phyloP scores from a whole-genome alignment of 305 asterid species.

The Fraxinus paxiana region DNA sequence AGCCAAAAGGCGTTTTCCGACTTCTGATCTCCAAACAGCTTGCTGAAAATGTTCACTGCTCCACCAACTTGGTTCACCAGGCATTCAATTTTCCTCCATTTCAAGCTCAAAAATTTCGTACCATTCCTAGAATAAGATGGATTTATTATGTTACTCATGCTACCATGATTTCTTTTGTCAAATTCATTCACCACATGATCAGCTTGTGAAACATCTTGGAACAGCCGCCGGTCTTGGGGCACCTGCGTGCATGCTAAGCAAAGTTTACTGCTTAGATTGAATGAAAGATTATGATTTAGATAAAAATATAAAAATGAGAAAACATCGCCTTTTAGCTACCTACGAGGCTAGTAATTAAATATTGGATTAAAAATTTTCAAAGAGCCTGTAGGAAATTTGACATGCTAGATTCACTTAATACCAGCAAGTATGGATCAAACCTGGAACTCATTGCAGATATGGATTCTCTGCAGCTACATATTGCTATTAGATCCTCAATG shows the following conservation, averaged over 20 bases:
- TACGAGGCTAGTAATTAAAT: background rate
- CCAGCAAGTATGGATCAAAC: background rate
- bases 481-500: background rate
- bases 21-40: conserved; percentile 56
- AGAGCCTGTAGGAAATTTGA: background rate
- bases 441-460: background rate
- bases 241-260: conserved; percentile 92
- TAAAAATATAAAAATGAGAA: background rate
- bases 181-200: conserved; percentile 45
- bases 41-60: conserved; percentile 57
- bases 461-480: background rate
- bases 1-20: conserved; percentile 86
- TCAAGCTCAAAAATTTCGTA: conserved; percentile 54
- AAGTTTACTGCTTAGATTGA: conserved; percentile 83
- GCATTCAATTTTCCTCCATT: conserved; percentile 70
- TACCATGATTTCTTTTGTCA: conserved; percentile 35
- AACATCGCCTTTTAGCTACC: background rate
- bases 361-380: background rate
- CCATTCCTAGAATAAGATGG: conserved; percentile 30
- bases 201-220: conserved; percentile 45
- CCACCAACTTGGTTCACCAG: conserved; percentile 73
- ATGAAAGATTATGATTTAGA: conserved; percentile 26
- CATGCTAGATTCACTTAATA: background rate
- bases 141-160: conserved; percentile 29
- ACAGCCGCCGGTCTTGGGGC: conserved; percentile 47